A percentile compares a stretch with the other conserved stretches of the same genome.
Evolutionary conservation across 2,329 filamentous ascomycete species (phyloP).

Genomic region (Alternaria sp.): DNA sequence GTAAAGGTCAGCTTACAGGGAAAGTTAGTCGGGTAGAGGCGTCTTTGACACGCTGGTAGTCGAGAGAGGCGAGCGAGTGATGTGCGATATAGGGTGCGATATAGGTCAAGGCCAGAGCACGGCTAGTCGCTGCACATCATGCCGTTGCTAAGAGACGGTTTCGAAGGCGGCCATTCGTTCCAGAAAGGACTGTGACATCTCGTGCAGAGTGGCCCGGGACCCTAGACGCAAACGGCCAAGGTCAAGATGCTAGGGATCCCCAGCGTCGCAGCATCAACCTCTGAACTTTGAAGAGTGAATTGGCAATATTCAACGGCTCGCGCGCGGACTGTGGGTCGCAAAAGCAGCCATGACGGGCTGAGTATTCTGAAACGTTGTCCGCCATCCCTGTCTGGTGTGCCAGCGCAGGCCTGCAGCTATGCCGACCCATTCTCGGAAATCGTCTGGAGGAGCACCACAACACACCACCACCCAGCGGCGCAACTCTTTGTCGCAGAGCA

Average conservation of each 20-base stretch:
- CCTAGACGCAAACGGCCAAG: constrained; percentile 18
- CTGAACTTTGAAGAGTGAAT: constrained; percentile 14
- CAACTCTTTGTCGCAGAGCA: constrained; percentile 15
- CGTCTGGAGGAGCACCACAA: constrained; percentile 21
- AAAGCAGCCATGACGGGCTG: constrained; percentile 31
- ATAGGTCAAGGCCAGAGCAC: neutral
- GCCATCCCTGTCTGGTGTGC: constrained; percentile 28
- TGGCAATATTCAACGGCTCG: constrained; percentile 18
- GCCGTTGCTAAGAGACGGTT: neutral
- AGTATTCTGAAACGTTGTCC: constrained; percentile 19
- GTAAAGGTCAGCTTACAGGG: neutral
- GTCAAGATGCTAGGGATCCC: constrained; percentile 12
- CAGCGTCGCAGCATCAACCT: constrained; percentile 16
- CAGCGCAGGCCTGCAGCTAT: constrained; percentile 26
- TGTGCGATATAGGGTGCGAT: neutral
- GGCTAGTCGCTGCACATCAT: constrained; percentile 13
- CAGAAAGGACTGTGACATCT: constrained; percentile 17
- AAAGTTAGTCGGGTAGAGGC: neutral
- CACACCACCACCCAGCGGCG: constrained; percentile 6
- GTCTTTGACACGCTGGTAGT: neutral
- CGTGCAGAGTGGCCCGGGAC: constrained; percentile 17
- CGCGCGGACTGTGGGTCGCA: constrained; percentile 21
- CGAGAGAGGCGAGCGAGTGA: neutral
- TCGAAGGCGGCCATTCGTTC: constrained; percentile 11
- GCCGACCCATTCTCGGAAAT: constrained; percentile 24